phyloP scores from a whole-genome alignment of 352 stramenopile genomes.

The Globisporangium spiculum region DNA sequence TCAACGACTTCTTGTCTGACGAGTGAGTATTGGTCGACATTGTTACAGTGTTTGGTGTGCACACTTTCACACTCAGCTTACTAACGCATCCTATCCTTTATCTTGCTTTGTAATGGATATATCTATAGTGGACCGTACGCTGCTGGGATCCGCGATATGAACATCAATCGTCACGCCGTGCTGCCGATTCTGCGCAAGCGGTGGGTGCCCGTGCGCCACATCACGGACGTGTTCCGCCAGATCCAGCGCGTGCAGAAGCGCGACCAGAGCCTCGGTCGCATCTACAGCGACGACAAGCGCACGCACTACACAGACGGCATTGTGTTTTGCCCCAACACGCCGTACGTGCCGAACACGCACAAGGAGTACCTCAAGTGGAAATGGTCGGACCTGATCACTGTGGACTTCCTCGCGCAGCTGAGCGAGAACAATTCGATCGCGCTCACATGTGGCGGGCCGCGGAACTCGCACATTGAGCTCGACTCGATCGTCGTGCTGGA shows the following conservation, averaged over 20 bases:
- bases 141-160: conserved; percentile 55
- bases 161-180: conserved; percentile 65
- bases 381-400: conserved; percentile 88
- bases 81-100: background rate
- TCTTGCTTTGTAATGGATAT: background rate
- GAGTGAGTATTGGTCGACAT: conserved; percentile 40
- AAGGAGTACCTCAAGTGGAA: conserved; percentile 93
- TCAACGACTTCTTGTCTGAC: conserved; percentile 85
- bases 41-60: background rate
- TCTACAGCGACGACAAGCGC: conserved; percentile 83
- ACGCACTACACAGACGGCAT: conserved; percentile 89
- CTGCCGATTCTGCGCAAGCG: conserved; percentile 80
- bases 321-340: conserved; percentile 87
- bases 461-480: conserved; percentile 78
- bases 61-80: background rate
- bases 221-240: conserved; percentile 80
- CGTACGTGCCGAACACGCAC: conserved; percentile 82
- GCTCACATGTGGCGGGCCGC: conserved; percentile 70
- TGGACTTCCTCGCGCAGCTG: conserved; percentile 78
- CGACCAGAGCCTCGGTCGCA: conserved; percentile 68
- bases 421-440: conserved; percentile 56
- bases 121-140: conserved; percentile 61
- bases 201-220: conserved; percentile 78
- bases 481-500: conserved; percentile 81
- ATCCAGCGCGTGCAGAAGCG: conserved; percentile 78